These are phyloP conservation scores for Starmerella kuoi DNA, from an alignment of 805 yeast species.

Conservation along the genomic window DNA sequence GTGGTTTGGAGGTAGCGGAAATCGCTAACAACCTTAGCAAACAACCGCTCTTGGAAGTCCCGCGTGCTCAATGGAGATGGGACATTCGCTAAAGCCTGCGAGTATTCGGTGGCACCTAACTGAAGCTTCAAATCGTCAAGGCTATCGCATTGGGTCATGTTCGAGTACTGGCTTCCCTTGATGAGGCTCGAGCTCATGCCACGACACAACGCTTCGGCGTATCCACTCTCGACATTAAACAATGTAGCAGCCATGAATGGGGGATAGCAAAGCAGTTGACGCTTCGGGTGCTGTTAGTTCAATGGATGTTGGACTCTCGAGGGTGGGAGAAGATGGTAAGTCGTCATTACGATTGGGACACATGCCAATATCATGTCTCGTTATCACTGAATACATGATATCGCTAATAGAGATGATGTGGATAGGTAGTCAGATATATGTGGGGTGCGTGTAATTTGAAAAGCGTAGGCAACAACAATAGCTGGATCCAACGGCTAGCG, in stretches of 20 bases:
- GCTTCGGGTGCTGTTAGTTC: neutral
- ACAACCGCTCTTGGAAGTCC: conserved; percentile 68
- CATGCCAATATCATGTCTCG: too few relatives aligned
- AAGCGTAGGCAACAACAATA: too few relatives aligned
- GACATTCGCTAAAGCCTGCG: conserved; percentile 72
- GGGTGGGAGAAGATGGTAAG: too few relatives aligned
- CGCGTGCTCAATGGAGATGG: conserved; percentile 77
- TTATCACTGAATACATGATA: too few relatives aligned
- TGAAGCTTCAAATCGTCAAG: conserved; percentile 90
- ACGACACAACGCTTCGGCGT: conserved; percentile 85
- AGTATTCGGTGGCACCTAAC: conserved; percentile 91
- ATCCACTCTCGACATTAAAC: conserved; percentile 84
- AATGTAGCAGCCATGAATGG: conserved; percentile 74
- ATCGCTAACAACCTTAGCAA: conserved; percentile 63
- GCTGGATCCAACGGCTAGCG: too few relatives aligned
- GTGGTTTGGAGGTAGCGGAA: conserved; percentile 77
- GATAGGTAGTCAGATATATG: too few relatives aligned
- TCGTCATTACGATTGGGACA: too few relatives aligned
- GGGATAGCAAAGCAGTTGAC: neutral
- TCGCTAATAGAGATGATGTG: too few relatives aligned
- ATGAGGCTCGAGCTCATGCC: conserved; percentile 83
- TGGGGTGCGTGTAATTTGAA: too few relatives aligned
- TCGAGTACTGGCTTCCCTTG: conserved; percentile 68
- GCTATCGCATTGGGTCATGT: conserved; percentile 89
- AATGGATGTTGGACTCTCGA: too few relatives aligned